Percentiles rank a stretch among this genome's conserved stretches.
phyloP scores from a whole-genome alignment of 2,329 filamentous ascomycete genomes.

The Sclerotinia borealis region DNA sequence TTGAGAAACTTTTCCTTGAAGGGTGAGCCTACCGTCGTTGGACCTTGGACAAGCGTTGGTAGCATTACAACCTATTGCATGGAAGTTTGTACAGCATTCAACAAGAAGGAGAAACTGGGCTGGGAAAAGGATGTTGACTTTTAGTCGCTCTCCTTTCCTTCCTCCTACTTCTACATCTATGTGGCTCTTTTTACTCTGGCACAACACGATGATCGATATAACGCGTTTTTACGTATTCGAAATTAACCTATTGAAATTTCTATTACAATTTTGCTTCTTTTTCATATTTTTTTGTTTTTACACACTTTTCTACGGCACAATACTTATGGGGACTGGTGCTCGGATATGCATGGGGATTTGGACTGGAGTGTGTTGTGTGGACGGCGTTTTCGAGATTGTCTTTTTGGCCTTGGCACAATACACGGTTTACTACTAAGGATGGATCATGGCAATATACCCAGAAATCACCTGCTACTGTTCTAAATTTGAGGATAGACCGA shows the following conservation, averaged over 20 bases:
- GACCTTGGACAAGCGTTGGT: constrained; percentile 10
- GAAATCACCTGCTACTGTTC: neutral
- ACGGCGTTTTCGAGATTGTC: constrained; percentile 4
- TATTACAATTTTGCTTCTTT: neutral
- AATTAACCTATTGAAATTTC: neutral
- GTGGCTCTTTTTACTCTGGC: neutral
- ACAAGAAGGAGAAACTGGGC: constrained; percentile 12
- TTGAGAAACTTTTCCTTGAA: neutral
- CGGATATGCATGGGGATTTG: neutral
- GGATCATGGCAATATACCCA: constrained; percentile 14
- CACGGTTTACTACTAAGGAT: constrained; percentile 1
- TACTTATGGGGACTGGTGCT: neutral
- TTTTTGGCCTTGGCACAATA: neutral
- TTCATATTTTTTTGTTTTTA: neutral
- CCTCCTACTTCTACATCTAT: neutral
- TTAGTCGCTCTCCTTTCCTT: neutral
- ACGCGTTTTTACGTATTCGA: too few relatives aligned
- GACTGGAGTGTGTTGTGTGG: neutral
- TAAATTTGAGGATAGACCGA: neutral
- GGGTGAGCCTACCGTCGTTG: neutral
- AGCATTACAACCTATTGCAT: constrained; percentile 5
- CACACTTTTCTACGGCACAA: neutral
- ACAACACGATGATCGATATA: neutral
- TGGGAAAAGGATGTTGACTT: constrained; percentile 13
- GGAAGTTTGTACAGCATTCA: constrained; percentile 10